phyloP scores from a whole-genome alignment of 805 yeast species.

The Lipomyces oligophaga region DNA sequence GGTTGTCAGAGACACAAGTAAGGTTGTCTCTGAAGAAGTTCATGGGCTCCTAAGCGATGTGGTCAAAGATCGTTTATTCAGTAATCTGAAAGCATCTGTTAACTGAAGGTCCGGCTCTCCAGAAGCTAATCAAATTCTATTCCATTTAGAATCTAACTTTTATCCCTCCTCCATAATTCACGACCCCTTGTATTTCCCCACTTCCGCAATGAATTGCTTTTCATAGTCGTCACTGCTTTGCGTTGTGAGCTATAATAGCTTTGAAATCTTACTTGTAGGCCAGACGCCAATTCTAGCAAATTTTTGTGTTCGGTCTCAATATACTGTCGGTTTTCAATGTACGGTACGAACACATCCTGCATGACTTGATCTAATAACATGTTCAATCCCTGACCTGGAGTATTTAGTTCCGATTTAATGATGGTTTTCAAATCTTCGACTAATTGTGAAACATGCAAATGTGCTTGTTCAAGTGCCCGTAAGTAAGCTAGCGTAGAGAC shows the following conservation, averaged over 20 bases:
- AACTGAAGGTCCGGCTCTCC: no score
- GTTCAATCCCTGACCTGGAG: slow-evolving; percentile 42
- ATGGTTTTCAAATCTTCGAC: slow-evolving; percentile 63
- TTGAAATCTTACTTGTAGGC: slow-evolving; percentile 44
- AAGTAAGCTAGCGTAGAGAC: slow-evolving; percentile 68
- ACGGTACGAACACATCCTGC: slow-evolving; percentile 69
- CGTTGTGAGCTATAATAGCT: slow-evolving; percentile 10
- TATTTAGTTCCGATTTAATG: slow-evolving; percentile 40
- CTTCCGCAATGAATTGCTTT: slow-evolving; percentile 7
- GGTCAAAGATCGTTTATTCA: slow-evolving; percentile 30
- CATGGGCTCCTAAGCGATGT: slow-evolving; percentile 33
- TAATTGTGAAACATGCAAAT: slow-evolving; percentile 54
- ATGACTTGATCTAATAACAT: slow-evolving; percentile 62
- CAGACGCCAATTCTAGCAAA: slow-evolving; percentile 50
- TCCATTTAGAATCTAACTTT: not conserved
- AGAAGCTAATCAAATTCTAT: no score
- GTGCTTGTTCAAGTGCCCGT: slow-evolving; percentile 67
- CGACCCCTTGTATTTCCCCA: slow-evolving; percentile 12
- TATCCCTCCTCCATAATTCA: slow-evolving; percentile 17
- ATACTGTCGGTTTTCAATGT: slow-evolving; percentile 61
- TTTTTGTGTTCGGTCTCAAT: slow-evolving; percentile 67
- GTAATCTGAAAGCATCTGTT: slow-evolving; percentile 8
- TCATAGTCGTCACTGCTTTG: slow-evolving; percentile 3
- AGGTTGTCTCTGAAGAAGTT: slow-evolving; percentile 31
- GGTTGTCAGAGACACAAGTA: slow-evolving; percentile 23